Base-by-base conservation (phyloP, 176 grass and related monocot species). In the Triticum dicoccoides region DNA sequence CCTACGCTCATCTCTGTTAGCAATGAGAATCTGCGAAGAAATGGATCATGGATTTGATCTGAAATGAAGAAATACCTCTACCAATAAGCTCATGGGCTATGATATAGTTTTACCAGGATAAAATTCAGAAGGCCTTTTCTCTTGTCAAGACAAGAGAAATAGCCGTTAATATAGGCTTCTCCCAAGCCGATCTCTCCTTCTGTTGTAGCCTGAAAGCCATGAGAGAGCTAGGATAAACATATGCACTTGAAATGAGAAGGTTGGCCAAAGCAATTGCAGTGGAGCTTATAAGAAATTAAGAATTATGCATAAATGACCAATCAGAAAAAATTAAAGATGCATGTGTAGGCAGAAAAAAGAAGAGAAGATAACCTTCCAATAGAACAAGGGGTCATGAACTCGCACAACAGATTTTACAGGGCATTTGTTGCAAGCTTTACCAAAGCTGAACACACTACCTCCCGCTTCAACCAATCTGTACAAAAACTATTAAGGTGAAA, bases 91-190 rank as follows among this genome's bases (percentile, higher is more conserved):
- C 21, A 44, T 73, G 69, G 37, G 23, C 38, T 73, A 25, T 44
- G 20, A n/a, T 24, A 71, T 38, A 73, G 69, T 42, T 73, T 24
- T 44, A 73, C 69, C 69, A 44, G 38, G 21, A 73, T 25, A 44
- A 73, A 11, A 73, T 73, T 73, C 11, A 73, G 69, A 73, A 73
- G 69, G 38, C 69, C 69, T 73, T 73, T 11, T 73, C 69, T 73
- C 38, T 73, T 73, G 38, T 73, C 69, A 73, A 73, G 20, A 73
- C 41, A 5, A 73, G 69, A 24, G 38, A 42, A 73, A 44, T 5
- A 73, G 12, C 69, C 21, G 11, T 24, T 44, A 44, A 73, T 73
- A 44, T 73, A 73, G 69, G 38, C 38, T 73, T 73, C 69, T 24
- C 35, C 69, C 38, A 44, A 73, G 69, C 69, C 69, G 12, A 73